Evolutionary conservation across 192 early-diverging fungal species (phyloP), one percentile per base, ranked within the genome.

Genomic region (Podila minutissima): DNA sequence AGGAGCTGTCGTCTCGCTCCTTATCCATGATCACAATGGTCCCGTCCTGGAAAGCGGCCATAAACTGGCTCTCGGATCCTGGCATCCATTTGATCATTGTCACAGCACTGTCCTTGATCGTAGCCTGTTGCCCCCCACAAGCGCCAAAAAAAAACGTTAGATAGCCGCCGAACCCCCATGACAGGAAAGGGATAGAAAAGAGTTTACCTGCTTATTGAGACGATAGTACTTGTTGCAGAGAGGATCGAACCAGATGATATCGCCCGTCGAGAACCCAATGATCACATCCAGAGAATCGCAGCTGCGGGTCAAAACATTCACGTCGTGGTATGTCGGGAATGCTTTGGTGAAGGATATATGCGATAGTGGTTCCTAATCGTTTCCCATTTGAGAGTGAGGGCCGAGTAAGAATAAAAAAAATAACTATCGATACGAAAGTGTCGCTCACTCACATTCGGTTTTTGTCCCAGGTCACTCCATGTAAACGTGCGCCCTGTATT

Each of bases 61-160:
- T 90, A 79, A 98, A 99, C 73, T 89, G 79, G 37, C 77, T 93
- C 58, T 95, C 93, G 0, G 94, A 95, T 8, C 90, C 93, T 0
- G 97, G 97, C 62, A 98, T 78, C 96, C 97, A 99, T 83, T 90
- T 91, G 3, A 98, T 87, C 77, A 92, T 91, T 10, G 93, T 93
- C 17, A 97, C 93, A 5, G 88, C 82, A 15, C 88, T 82, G 41
- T 83, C 85, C 55, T 88, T 89, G 59, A 96, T 91, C 6, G 62
- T 46, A 9, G 26, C 59, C 41, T 46, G 12, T 15, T 46, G 12
- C 2, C 7, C 35, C 41, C 41, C 41, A 46, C 41, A 46, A 17
- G 41, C 1, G 41, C 41, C 15, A 46, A 3, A 3, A 46, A 0
- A 37, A 37, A 8, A 37, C 10, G 10, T 46, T 46, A 46, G 41